phyloP scores from a whole-genome alignment of 805 yeast genomes.

The Pichia pseudocactophila region DNA sequence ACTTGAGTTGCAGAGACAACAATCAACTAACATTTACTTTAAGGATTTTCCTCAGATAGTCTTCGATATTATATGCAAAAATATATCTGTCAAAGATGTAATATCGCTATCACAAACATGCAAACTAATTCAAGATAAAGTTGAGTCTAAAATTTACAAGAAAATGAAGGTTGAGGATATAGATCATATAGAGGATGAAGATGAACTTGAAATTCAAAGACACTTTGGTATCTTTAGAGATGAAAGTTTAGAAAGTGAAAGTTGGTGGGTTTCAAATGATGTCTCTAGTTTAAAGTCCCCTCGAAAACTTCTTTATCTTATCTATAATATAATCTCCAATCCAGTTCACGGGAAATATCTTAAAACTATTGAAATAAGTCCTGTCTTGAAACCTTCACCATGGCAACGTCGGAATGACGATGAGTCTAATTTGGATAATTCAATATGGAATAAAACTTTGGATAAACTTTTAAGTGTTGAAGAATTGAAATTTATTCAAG shows the following conservation, averaged over 20 bases:
- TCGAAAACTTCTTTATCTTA: slow-evolving; percentile 13
- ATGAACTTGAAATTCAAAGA: slow-evolving; percentile 12
- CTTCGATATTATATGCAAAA: slow-evolving; percentile 4
- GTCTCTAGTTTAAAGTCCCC: slow-evolving; percentile 6
- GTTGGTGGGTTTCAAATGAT: slow-evolving; percentile 10
- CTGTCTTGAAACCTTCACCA: slow-evolving; percentile 10
- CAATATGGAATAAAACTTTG: slow-evolving; percentile 12
- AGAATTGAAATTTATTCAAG: slow-evolving; percentile 9
- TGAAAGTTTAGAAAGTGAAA: slow-evolving; percentile 10
- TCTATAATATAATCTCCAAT: slow-evolving; percentile 14
- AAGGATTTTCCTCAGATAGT: slow-evolving; percentile 5
- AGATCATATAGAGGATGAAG: slow-evolving; percentile 7
- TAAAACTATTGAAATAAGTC: slow-evolving; percentile 13
- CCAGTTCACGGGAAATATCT: slow-evolving; percentile 10
- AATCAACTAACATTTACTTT: background rate
- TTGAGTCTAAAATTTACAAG: slow-evolving; percentile 4
- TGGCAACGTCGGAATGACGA: slow-evolving; percentile 7
- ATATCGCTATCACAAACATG: slow-evolving; percentile 6
- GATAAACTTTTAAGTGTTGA: slow-evolving; percentile 7
- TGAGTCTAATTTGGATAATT: background rate
- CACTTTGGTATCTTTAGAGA: slow-evolving; percentile 12
- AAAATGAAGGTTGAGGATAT: slow-evolving; percentile 9
- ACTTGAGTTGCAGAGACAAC: no score
- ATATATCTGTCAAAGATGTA: slow-evolving; percentile 6
- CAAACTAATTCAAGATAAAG: slow-evolving; percentile 2